These are phyloP conservation scores for Mikania micrantha DNA, from an alignment of 129 eudicot species.

Conservation along the genomic window DNA sequence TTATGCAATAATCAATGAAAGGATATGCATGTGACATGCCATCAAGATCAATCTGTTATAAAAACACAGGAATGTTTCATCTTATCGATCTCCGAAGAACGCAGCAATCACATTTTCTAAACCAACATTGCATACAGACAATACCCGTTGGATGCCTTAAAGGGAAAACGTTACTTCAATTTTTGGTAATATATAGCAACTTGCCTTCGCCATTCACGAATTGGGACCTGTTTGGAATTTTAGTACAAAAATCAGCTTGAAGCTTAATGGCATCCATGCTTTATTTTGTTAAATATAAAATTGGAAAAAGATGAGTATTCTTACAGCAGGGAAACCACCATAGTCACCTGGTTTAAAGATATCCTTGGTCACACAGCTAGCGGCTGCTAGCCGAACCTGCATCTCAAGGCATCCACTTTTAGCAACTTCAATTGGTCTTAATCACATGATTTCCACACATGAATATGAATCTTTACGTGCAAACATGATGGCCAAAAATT, in stretches of 20 bases:
- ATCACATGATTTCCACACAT: not conserved
- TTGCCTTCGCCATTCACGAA: slow-evolving; percentile 74
- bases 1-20: no score
- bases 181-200: slow-evolving; percentile 36
- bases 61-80: no score
- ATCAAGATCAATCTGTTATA: no score
- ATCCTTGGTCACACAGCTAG: slow-evolving; percentile 80
- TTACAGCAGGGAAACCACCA: slow-evolving; percentile 96
- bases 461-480: no score
- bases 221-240: slow-evolving; percentile 45
- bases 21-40: no score
- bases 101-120: no score
- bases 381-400: slow-evolving; percentile 92
- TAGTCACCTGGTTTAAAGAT: no score
- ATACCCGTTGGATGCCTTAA: no score
- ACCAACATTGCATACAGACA: no score
- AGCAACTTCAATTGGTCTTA: not conserved
- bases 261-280: not conserved
- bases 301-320: slow-evolving; percentile 10
- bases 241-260: no score
- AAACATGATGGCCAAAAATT: no score
- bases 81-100: no score
- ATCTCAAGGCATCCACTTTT: slow-evolving; percentile 7
- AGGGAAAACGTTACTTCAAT: slow-evolving; percentile 26
- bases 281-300: not conserved